Percentiles rank a stretch among this genome's conserved stretches.
Conservation (phyloP, 2,329 filamentous ascomycete genomes). For the Diplodia intermedia region DNA sequence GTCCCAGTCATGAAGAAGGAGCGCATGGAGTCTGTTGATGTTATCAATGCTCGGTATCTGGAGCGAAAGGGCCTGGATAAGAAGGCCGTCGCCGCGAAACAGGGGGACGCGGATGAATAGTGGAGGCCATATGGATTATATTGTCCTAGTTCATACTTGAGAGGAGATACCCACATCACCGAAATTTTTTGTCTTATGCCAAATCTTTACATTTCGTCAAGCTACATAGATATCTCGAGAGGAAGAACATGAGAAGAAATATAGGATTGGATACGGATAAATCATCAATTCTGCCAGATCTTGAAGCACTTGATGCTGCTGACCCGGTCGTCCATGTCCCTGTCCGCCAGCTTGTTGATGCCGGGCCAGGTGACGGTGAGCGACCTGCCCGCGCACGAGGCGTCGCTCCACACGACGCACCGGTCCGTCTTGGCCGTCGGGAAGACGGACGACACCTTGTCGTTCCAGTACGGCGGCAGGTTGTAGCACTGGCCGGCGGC, state of each 20-base stretch:
- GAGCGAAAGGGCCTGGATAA: conserved; percentile 55
- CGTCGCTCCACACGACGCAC: background rate
- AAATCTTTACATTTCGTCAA: background rate
- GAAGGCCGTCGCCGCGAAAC: conserved; percentile 9
- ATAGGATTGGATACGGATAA: background rate
- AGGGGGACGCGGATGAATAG: conserved; percentile 27
- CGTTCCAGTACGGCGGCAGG: conserved; percentile 14
- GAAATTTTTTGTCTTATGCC: background rate
- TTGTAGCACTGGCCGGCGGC: background rate
- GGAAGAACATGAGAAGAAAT: background rate
- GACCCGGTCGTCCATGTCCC: conserved; percentile 8
- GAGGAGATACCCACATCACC: conserved; percentile 9
- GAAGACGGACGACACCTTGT: background rate
- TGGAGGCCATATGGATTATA: background rate
- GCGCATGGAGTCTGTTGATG: conserved; percentile 64
- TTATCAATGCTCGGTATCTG: conserved; percentile 67
- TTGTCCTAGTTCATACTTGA: background rate
- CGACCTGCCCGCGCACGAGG: background rate
- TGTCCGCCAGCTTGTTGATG: background rate
- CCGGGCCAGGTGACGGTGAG: conserved; percentile 1
- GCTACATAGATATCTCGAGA: background rate
- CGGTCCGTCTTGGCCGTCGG: background rate
- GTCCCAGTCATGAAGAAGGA: conserved; percentile 62
- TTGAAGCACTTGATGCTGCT: conserved; percentile 18
- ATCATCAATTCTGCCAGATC: background rate